Evolutionary conservation across 371 early-diverging fungal genomes (phyloP).

Genomic region (Mortierella sp.): DNA sequence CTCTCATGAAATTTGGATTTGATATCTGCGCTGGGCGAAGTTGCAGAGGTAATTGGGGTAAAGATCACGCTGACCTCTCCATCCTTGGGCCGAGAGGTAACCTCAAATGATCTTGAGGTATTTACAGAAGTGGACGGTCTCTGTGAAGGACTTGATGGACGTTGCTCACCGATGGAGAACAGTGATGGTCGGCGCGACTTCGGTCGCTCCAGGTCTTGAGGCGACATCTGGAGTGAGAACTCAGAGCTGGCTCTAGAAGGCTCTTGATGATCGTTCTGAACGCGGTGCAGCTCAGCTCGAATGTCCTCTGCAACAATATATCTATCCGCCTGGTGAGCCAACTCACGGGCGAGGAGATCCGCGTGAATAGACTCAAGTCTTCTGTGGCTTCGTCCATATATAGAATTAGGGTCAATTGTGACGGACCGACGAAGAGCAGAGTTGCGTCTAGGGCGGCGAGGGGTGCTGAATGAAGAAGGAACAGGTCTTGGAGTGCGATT

Average conservation of each 20-base stretch:
- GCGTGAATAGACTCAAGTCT: constrained; percentile 13
- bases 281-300: constrained; percentile 13
- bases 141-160: constrained; percentile 13
- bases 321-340: constrained; percentile 26
- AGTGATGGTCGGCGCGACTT: constrained; percentile 7
- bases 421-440: constrained; percentile 39
- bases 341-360: constrained; percentile 22
- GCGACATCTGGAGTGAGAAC: constrained; percentile 42
- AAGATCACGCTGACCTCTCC: constrained; percentile 31
- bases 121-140: background rate
- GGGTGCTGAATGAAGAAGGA: constrained; percentile 14
- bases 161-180: background rate
- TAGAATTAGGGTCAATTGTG: constrained; percentile 23
- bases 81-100: constrained; percentile 37
- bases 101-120: constrained; percentile 20
- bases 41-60: constrained; percentile 14
- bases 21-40: constrained; percentile 27
- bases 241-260: constrained; percentile 29
- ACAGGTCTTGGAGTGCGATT: constrained; percentile 6
- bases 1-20: constrained; percentile 44
- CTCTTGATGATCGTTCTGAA: constrained; percentile 34
- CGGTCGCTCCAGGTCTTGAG: constrained; percentile 36
- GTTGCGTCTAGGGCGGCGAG: constrained; percentile 29
- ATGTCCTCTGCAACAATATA: constrained; percentile 24
- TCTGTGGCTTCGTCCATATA: constrained; percentile 20